These are phyloP conservation scores for Ceratobasidium theobromae DNA, from an alignment of 1,284 basidiomycete genomes.

Conservation along the genomic window DNA sequence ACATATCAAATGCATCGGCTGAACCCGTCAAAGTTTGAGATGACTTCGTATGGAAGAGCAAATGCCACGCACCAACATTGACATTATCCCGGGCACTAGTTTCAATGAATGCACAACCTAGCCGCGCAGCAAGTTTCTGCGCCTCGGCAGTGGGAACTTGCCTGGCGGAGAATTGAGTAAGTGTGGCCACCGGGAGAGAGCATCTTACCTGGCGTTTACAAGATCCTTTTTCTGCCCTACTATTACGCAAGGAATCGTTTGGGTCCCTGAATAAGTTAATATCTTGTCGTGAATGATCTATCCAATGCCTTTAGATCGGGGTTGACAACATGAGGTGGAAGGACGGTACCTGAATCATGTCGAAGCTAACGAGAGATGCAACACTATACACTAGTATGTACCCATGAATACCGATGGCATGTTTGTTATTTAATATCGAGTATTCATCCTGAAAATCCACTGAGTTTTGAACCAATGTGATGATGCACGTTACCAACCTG, in stretches of 20 bases:
- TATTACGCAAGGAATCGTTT: slow-evolving; percentile 91
- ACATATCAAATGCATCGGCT: slow-evolving; percentile 88
- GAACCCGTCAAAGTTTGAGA: slow-evolving; percentile 29
- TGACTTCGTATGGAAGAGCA: slow-evolving; percentile 9
- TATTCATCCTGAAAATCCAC: slow-evolving; percentile 70
- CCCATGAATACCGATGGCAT: slow-evolving; percentile 81
- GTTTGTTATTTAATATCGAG: slow-evolving; percentile 78
- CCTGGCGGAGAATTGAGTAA: slow-evolving; percentile 47
- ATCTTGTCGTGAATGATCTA: slow-evolving; percentile 95
- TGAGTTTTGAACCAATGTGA: slow-evolving; percentile 12
- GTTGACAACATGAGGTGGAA: background rate
- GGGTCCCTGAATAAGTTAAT: slow-evolving; percentile 87
- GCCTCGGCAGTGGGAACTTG: slow-evolving; percentile 78
- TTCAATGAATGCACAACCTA: slow-evolving; percentile 81
- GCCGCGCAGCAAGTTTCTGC: slow-evolving; percentile 69
- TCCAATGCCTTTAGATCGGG: background rate
- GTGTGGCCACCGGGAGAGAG: background rate
- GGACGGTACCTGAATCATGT: slow-evolving; percentile 71
- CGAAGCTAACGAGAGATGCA: slow-evolving; percentile 87
- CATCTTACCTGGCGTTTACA: slow-evolving; percentile 58
- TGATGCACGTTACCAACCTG: slow-evolving; percentile 32
- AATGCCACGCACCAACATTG: slow-evolving; percentile 74
- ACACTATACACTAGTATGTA: slow-evolving; percentile 95
- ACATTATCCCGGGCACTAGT: slow-evolving; percentile 86
- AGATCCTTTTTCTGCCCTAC: slow-evolving; percentile 96